Base-by-base conservation (phyloP, 2,329 filamentous ascomycete genomes). In the Fusarium setosum region DNA sequence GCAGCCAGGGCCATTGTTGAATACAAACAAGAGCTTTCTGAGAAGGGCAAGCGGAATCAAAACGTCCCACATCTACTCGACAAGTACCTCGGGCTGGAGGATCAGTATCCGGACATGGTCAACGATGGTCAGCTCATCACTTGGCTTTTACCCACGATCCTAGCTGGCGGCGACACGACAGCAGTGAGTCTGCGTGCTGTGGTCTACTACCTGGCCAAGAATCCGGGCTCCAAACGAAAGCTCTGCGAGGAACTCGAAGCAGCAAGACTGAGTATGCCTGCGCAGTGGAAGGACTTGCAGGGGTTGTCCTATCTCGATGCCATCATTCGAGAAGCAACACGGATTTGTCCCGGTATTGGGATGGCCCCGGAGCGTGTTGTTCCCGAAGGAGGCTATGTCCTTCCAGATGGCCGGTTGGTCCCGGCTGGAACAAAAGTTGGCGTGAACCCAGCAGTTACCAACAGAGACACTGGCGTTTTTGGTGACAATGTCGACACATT, bases 191-290 rank as follows among this genome's bases (percentile, higher is more conserved):
- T 79, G 44, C 69, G 72, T 11, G 71, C 77, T 5, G 59, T 74
- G 3, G 56, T 81, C 4, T 81, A 79, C 61, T 69, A 75, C 53
- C 65, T 77, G 9, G 68, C 80, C 42, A 75, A 73, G 38, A 63
- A 78, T 59, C 73, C 31, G 15, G 21, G 24, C 11, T 4, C 13
- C 3, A 35, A 37, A 12, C 6, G 21, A n/a, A 35, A 8, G 31
- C 74, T 6, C 40, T 40, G 1, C 53, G 61, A 20, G 55, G 54
- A 42, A 20, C 42, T 44, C 10, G 34, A 48, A 15, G 17, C 34
- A 32, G 20, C 6, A 8, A 54, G 7, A 5, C 26, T 47, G 6
- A n/a, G 10, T 6, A 52, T 38, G 12, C 56, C 56, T 4, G 56
- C 29, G 2, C 15, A 37, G 13, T 59, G 49, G 42, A 23, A 31